These are phyloP conservation scores for Albizia julibrissin DNA, from an alignment of 306 rosid genomes.

Conservation along the genomic window DNA sequence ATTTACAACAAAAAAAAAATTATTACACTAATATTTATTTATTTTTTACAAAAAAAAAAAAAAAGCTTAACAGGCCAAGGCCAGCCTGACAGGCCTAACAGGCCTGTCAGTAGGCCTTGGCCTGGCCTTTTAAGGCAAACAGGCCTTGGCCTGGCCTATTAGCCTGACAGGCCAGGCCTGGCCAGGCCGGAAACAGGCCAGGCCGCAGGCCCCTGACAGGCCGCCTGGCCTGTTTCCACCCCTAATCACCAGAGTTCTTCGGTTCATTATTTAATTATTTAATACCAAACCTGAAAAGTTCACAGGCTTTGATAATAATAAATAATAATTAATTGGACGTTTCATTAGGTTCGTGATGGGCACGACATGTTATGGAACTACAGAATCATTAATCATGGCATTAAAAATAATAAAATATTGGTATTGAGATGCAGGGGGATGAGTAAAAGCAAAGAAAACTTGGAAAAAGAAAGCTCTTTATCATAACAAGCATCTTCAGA, in stretches of 20 bases:
- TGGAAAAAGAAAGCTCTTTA: neutral
- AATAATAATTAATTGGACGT: neutral
- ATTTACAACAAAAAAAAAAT: too few relatives aligned
- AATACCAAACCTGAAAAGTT: neutral
- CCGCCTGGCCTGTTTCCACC: too few relatives aligned
- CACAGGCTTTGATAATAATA: neutral
- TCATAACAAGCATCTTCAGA: neutral
- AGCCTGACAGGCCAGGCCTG: too few relatives aligned
- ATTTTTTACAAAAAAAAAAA: too few relatives aligned
- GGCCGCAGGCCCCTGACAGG: too few relatives aligned
- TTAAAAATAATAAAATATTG: neutral
- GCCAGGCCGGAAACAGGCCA: too few relatives aligned
- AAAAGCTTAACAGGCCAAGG: too few relatives aligned
- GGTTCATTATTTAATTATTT: neutral
- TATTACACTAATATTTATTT: too few relatives aligned
- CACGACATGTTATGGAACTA: neutral
- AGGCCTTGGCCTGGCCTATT: too few relatives aligned
- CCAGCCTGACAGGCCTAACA: too few relatives aligned
- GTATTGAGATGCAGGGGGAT: neutral
- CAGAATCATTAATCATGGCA: neutral
- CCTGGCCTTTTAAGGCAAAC: too few relatives aligned
- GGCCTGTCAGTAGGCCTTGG: too few relatives aligned
- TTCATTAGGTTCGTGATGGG: neutral
- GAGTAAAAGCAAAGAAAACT: slow-evolving; percentile 16
- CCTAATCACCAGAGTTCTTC: neutral